A percentile compares a stretch with the other conserved stretches of the same genome.
These are phyloP conservation scores for Neolentinus lepideus DNA, from an alignment of 1,284 basidiomycete genomes.

Conservation along the genomic window DNA sequence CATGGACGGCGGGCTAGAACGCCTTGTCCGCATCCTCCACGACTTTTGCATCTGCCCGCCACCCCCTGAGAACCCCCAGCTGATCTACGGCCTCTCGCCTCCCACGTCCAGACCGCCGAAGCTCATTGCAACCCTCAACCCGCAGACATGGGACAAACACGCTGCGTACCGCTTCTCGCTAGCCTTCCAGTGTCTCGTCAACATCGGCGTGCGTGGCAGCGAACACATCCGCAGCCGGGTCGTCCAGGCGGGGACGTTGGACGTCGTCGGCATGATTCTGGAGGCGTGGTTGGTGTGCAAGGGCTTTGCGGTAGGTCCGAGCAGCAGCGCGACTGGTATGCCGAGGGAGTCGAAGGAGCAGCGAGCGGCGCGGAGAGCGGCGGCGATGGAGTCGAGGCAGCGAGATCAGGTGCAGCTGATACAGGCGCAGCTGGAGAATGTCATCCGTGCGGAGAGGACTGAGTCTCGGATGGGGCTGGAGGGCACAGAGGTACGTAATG, in stretches of 20 bases:
- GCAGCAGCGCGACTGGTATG: constrained; percentile 51
- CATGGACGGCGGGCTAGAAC: constrained; percentile 94
- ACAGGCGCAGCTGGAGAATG: not conserved
- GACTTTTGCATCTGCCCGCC: constrained; percentile 78
- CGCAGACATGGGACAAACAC: constrained; percentile 70
- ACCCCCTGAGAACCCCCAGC: constrained; percentile 63
- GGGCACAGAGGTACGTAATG: not conserved
- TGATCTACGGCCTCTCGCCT: constrained; percentile 69
- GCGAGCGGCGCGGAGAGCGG: constrained; percentile 49
- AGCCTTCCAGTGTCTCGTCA: constrained; percentile 96
- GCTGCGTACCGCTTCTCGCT: constrained; percentile 83
- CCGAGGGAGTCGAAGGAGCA: constrained; percentile 70
- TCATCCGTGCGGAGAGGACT: constrained; percentile 9
- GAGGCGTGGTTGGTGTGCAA: constrained; percentile 88
- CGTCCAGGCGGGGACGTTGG: constrained; percentile 93
- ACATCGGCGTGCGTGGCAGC: constrained; percentile 95
- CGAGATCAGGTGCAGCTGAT: constrained; percentile 54
- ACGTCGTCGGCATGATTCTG: constrained; percentile 91
- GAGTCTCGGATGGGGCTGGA: constrained; percentile 8
- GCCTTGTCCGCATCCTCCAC: constrained; percentile 89
- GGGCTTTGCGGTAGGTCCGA: constrained; percentile 72
- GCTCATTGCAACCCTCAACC: constrained; percentile 52
- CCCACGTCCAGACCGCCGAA: constrained; percentile 47
- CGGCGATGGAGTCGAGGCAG: constrained; percentile 34
- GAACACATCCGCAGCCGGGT: constrained; percentile 89